Evolutionary conservation across 2,329 filamentous ascomycete genomes (phyloP).

Genomic region (Colletotrichum liaoningense): DNA sequence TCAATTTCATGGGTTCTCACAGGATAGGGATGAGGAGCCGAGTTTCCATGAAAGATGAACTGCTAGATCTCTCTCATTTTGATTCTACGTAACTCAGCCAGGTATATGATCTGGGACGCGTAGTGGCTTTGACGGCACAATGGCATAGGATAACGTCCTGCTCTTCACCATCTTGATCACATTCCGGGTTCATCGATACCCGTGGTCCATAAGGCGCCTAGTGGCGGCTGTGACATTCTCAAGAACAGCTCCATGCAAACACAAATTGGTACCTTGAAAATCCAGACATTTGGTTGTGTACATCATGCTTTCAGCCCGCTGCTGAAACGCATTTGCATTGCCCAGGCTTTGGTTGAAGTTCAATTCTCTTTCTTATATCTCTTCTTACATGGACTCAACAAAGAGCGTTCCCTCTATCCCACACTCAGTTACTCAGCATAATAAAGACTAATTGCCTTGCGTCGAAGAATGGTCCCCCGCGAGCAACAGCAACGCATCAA

Average conservation of each 20-base stretch:
- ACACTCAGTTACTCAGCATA: background rate
- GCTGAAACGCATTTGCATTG: background rate
- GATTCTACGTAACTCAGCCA: background rate
- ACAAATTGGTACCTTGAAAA: too few species aligned
- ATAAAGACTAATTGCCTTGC: background rate
- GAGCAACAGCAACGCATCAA: background rate
- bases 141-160: too few species aligned
- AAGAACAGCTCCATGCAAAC: too few species aligned
- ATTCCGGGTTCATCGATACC: background rate
- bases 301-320: background rate
- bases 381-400: too few species aligned
- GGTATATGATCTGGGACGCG: background rate
- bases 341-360: too few species aligned
- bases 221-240: too few species aligned
- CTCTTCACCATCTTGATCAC: background rate
- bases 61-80: background rate
- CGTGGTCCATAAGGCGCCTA: background rate
- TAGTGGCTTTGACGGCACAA: background rate
- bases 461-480: background rate
- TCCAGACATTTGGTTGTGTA: background rate
- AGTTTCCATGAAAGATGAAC: background rate
- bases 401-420: fast-evolving
- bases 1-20: background rate
- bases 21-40: background rate
- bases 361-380: fast-evolving